Evolutionary conservation across 108 stramenopile genomes (phyloP).

Genomic region (Epithemia pelagica): DNA sequence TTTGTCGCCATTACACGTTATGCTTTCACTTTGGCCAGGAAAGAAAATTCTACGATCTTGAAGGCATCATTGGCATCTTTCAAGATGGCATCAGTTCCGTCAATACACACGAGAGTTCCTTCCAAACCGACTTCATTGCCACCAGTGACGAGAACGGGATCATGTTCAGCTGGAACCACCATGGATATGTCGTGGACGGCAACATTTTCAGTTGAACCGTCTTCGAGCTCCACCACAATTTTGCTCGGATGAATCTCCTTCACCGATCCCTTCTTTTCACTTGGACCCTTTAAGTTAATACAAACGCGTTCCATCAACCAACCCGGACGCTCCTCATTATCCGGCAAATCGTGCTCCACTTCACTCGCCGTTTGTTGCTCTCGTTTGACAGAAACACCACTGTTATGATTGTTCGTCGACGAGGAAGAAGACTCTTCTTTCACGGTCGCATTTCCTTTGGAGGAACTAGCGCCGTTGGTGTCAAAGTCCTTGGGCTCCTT

Average conservation of each 20-base stretch:
- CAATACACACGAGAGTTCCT: constrained; percentile 86
- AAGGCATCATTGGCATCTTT: constrained; percentile 87
- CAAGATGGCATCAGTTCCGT: constrained; percentile 88
- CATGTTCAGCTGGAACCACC: constrained; percentile 76
- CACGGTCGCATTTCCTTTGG: constrained; percentile 3
- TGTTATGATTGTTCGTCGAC: constrained; percentile 5
- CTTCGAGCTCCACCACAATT: constrained; percentile 72
- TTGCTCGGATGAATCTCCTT: constrained; percentile 76
- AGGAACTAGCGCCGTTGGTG: neutral
- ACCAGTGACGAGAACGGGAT: constrained; percentile 83
- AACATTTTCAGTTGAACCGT: constrained; percentile 51
- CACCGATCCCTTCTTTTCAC: constrained; percentile 57
- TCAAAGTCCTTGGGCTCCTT: neutral
- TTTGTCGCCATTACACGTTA: too few species aligned
- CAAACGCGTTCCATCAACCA: constrained; percentile 94
- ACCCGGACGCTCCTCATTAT: constrained; percentile 64
- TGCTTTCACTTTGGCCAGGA: constrained; percentile 68
- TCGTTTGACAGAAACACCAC: constrained; percentile 24
- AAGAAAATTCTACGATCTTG: constrained; percentile 88
- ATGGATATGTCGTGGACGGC: constrained; percentile 58
- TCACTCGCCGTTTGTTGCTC: constrained; percentile 21
- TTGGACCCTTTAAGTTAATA: constrained; percentile 53
- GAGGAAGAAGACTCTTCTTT: constrained; percentile 24
- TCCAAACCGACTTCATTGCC: constrained; percentile 86
- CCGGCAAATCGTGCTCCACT: constrained; percentile 42